Percentiles rank a stretch among this genome's conserved stretches.
phyloP scores from a whole-genome alignment of 345 rosid genomes.

The Cardamine occulta region DNA sequence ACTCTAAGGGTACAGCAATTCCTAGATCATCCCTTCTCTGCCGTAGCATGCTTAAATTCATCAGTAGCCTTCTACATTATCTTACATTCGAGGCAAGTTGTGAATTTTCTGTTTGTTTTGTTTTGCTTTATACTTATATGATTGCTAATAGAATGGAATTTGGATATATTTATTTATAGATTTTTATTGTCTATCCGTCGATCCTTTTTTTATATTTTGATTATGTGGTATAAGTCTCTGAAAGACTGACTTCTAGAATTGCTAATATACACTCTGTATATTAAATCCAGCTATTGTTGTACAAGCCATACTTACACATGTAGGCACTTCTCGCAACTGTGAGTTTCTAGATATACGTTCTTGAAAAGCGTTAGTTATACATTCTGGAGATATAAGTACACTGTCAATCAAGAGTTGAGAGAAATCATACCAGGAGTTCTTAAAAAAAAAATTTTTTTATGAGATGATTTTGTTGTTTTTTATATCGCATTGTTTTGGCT shows the following conservation, averaged over 20 bases:
- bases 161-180: background rate
- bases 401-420: conserved; percentile 2
- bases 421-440: conserved; percentile 10
- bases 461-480: conserved; percentile 21
- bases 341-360: background rate
- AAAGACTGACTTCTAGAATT: conserved; percentile 9
- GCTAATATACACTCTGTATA: background rate
- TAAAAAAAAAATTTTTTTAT: too few species aligned
- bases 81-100: conserved; percentile 92
- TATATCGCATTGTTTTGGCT: conserved; percentile 10
- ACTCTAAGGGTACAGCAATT: conserved; percentile 74
- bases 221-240: background rate
- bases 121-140: conserved; percentile 7
- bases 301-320: background rate
- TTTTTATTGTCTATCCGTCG: background rate
- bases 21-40: conserved; percentile 91
- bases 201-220: background rate
- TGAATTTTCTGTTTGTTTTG: conserved; percentile 30
- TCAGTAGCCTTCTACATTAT: conserved; percentile 92
- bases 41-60: conserved; percentile 96
- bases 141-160: background rate
- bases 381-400: conserved; percentile 9
- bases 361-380: background rate
- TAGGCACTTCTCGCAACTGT: conserved; percentile 21
- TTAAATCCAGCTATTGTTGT: conserved; percentile 14